Evolutionary conservation across 495 filamentous ascomycete species (phyloP), one percentile per base, ranked within the genome.

Genomic region (Rhypophila decipiens): DNA sequence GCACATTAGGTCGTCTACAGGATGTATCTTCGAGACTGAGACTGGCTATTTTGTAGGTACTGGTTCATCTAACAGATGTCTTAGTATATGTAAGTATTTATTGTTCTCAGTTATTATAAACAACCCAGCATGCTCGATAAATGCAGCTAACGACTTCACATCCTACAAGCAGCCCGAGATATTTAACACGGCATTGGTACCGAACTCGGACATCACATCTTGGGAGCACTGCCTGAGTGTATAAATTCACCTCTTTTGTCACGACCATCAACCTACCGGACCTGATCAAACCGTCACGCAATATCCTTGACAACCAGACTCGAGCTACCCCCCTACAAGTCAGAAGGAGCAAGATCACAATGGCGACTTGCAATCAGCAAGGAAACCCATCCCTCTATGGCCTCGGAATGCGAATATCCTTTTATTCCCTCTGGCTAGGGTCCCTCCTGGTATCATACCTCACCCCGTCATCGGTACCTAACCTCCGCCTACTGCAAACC

Each of bases 401-500:
- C 27, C 42, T 64, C 19, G 60, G 60, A 21, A 50, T 64, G 46
- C 60, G 60, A 42, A 50, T 51, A 23, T 52, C 49, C 31, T 57
- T 64, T 39, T 64, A 64, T 39, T 44, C 59, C 24, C 55, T 49
- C 11, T 64, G 58, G 60, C 50, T 44, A 27, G 49, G 39, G 7
- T 39, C 21, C 3, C 19, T 51, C 18, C 18, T 52, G 1, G 33
- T 27, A 38, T 11, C 60, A 33, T 51, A 23, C 20, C 18, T 41
- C 23, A 27, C 42, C 17, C 19, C 4, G 10, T 24, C 13, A 18
- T 36, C n/a, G 10, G 40, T 35, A 1, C 41, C 48, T 4, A 18
- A 7, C 22, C 42, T 51, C 9, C 49, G 49, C 5, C 42, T n/a
- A 23, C 23, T 11, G 24, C 39, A 2, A 20, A 39, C 2, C n/a